phyloP scores from a whole-genome alignment of 768 basidiomycete genomes.

The Termitomyces sp. region DNA sequence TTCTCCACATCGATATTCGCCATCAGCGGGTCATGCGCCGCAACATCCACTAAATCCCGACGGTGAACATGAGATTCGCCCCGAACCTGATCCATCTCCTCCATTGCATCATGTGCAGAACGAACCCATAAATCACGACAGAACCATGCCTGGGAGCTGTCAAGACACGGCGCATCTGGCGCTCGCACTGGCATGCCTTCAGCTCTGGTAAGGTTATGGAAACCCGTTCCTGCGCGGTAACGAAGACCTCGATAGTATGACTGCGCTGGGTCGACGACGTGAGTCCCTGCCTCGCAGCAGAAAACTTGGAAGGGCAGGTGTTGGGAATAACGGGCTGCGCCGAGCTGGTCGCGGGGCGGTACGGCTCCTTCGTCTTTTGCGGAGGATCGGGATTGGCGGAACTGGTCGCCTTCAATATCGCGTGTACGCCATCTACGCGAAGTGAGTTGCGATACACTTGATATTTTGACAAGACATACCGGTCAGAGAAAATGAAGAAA shows the following conservation, averaged over 20 bases:
- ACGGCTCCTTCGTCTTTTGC: conserved; percentile 79
- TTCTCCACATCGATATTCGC: conserved; percentile 22
- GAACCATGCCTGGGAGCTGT: conserved; percentile 97
- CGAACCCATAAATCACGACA: conserved; percentile 96
- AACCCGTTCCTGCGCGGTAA: conserved; percentile 80
- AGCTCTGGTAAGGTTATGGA: conserved; percentile 69
- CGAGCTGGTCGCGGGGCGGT: conserved; percentile 83
- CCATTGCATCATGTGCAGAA: conserved; percentile 73
- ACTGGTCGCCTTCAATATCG: conserved; percentile 97
- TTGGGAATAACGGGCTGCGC: conserved; percentile 77
- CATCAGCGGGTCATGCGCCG: conserved; percentile 27
- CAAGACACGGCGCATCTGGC: conserved; percentile 84
- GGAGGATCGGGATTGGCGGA: conserved; percentile 93
- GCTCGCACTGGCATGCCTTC: conserved; percentile 55
- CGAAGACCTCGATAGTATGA: conserved; percentile 89
- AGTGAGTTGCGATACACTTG: background rate
- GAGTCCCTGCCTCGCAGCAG: conserved; percentile 97
- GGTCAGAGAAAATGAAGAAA: conserved; percentile 96
- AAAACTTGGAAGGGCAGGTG: conserved; percentile 98
- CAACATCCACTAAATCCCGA: conserved; percentile 28
- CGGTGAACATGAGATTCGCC: conserved; percentile 24
- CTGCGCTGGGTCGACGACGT: conserved; percentile 93
- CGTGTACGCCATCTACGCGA: conserved; percentile 85
- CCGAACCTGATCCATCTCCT: conserved; percentile 41
- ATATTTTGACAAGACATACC: conserved; percentile 42